Conservation (phyloP, 768 basidiomycete species). For the Phanerochaete carnosa region DNA sequence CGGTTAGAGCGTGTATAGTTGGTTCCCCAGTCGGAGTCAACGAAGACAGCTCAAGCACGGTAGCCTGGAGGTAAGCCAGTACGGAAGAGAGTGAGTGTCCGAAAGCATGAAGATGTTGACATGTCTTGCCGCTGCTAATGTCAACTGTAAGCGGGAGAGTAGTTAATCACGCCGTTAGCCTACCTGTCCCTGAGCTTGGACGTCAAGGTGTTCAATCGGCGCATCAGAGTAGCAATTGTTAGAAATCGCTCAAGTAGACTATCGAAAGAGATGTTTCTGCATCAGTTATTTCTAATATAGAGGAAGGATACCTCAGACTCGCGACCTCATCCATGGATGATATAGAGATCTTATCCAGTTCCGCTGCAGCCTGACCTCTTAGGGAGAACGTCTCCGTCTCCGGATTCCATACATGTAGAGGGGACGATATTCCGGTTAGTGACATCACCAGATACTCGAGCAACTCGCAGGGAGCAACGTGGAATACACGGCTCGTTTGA, state of each 20-base stretch:
- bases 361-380: constrained; percentile 31
- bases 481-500: constrained; percentile 34
- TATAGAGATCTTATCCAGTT: constrained; percentile 39
- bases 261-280: neutral
- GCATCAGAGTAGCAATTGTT: constrained; percentile 61
- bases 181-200: constrained; percentile 32
- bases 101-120: constrained; percentile 51
- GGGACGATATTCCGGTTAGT: constrained; percentile 66
- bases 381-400: constrained; percentile 54
- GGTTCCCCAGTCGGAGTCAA: neutral
- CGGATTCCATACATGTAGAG: constrained; percentile 61
- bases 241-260: constrained; percentile 65
- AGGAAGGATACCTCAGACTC: constrained; percentile 47
- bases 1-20: constrained; percentile 11
- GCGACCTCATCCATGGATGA: constrained; percentile 56
- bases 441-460: constrained; percentile 51
- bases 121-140: neutral
- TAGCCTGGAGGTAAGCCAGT: constrained; percentile 47
- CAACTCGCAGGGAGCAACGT: constrained; percentile 46
- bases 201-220: constrained; percentile 60
- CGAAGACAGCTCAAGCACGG: constrained; percentile 26
- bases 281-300: neutral
- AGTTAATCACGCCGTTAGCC: neutral
- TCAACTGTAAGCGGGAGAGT: neutral
- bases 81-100: constrained; percentile 60